Conservation (phyloP, 2,329 filamentous ascomycete genomes). For the Penicillium sp. region DNA sequence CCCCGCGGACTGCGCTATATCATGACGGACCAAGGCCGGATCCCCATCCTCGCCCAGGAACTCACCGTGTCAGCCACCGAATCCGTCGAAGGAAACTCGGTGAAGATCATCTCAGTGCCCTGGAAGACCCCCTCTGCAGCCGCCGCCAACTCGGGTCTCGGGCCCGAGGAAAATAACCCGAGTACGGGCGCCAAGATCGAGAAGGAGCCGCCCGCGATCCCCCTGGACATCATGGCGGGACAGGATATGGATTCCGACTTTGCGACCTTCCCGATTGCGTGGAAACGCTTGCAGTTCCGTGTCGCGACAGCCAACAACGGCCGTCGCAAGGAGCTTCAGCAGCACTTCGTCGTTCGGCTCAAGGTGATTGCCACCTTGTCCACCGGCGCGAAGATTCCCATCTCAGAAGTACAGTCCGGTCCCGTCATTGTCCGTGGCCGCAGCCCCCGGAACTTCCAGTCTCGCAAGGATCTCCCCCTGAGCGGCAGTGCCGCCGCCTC, state of each 20-base stretch:
- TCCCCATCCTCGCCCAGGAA: slow-evolving; percentile 80
- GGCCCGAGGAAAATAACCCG: slow-evolving; percentile 34
- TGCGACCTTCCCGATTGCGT: slow-evolving; percentile 88
- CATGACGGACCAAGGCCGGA: slow-evolving; percentile 77
- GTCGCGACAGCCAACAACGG: slow-evolving; percentile 97
- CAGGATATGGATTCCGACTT: slow-evolving; percentile 77
- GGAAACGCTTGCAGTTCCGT: slow-evolving; percentile 89
- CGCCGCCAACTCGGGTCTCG: slow-evolving; percentile 65
- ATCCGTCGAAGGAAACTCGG: slow-evolving; percentile 87
- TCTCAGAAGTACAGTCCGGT: slow-evolving; percentile 82
- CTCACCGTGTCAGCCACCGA: slow-evolving; percentile 89
- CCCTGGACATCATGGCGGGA: slow-evolving; percentile 67
- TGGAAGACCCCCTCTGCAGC: slow-evolving; percentile 78
- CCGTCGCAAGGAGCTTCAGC: slow-evolving; percentile 88
- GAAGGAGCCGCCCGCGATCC: slow-evolving; percentile 82
- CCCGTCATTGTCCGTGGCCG: slow-evolving; percentile 92
- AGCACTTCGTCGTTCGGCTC: slow-evolving; percentile 88
- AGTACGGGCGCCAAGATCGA: slow-evolving; percentile 64
- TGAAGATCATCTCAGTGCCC: slow-evolving; percentile 93
- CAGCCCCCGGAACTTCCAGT: slow-evolving; percentile 92
- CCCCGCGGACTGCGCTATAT: slow-evolving; percentile 77
- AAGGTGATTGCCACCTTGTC: slow-evolving; percentile 82
- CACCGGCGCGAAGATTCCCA: slow-evolving; percentile 76
- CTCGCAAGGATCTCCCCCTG: slow-evolving; percentile 87
- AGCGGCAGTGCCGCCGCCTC: slow-evolving; percentile 75